Percentiles rank a stretch among this genome's conserved stretches.
Evolutionary conservation across 805 yeast genomes (phyloP).

Genomic region (Lachancea fermentati): DNA sequence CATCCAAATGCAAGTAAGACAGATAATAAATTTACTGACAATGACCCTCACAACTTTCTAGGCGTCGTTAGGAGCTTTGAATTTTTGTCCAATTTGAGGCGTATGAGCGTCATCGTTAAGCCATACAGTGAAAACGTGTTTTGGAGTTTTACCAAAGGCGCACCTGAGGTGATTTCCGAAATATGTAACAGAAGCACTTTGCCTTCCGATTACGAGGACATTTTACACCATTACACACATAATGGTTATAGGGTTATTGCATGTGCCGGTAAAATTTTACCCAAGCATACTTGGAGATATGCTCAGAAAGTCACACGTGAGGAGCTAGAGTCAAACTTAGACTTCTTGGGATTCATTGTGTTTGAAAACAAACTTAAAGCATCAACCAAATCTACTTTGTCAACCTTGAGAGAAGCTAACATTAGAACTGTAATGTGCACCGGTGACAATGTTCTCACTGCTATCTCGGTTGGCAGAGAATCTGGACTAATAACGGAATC

Average conservation of each 20-base stretch:
- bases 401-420: conserved; percentile 56
- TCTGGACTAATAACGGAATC: conserved; percentile 56
- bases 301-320: conserved; percentile 52
- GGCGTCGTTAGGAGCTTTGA: conserved; percentile 62
- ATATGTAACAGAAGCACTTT: conserved; percentile 67
- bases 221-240: conserved; percentile 82
- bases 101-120: conserved; percentile 82
- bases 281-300: conserved; percentile 42
- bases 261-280: conserved; percentile 62
- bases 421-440: conserved; percentile 93
- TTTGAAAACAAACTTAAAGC: conserved; percentile 87
- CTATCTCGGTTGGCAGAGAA: conserved; percentile 86
- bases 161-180: conserved; percentile 86
- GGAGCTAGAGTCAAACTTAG: conserved; percentile 60
- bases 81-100: conserved; percentile 73
- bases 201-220: conserved; percentile 68
- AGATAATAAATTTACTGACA: conserved; percentile 32
- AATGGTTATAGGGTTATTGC: conserved; percentile 94
- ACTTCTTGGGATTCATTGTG: conserved; percentile 80
- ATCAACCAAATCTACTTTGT: conserved; percentile 56
- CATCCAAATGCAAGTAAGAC: conserved; percentile 34
- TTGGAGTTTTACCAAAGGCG: conserved; percentile 79
- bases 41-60: conserved; percentile 34
- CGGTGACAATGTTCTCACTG: conserved; percentile 93
- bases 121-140: conserved; percentile 37